Base-by-base conservation (phyloP, 495 filamentous ascomycete species). In the Penicillium angulare region DNA sequence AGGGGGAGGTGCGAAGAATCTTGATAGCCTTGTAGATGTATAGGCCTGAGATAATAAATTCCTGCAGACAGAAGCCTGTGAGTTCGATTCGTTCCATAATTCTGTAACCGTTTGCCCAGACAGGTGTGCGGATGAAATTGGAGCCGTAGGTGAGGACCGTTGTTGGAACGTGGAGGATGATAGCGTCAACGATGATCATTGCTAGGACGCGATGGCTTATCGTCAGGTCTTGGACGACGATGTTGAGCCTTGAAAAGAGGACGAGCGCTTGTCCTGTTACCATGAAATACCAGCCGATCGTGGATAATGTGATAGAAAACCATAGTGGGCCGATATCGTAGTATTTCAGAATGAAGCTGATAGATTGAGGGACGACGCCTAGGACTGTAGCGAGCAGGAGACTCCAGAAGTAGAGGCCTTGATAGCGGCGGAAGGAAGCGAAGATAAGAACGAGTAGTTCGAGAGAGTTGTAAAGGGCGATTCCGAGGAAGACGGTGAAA, bases 41-140 rank as follows among this genome's bases (percentile, higher is more conserved):
- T 5, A 80, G 47, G 9, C 67, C 67, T 3, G 79, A 79, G 43
- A 82, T 71, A 31, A 75, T 60, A 35, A 70, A 55, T 49, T 82
- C 79, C 54, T 82, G 78, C 7, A 75, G 32, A 38, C 59, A 70
- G 51, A 80, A 78, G 6, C 61, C 69, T 1, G 65, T 66, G 35
- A 80, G 63, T 50, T 80, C 67, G 13, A 74, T 64, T 9, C 68
- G 71, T 44, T 79, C 77, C 47, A 73, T 68, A 21, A 75, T 61
- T 7, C 63, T 62, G 55, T 76, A 81, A 0, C 56, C 60, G 0
- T 38, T 21, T 13, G 65, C 43, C 50, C 71, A 73, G 4, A 53
- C 40, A 13, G 43, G 26, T 0, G 52, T 36, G 15, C 26, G 53
- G n/a, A 29, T 26, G 49, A 33, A 52, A 35, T 70, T 72, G 4